phyloP scores from a whole-genome alignment of 2,329 filamentous ascomycete genomes.

The Coleophoma cylindrospora region DNA sequence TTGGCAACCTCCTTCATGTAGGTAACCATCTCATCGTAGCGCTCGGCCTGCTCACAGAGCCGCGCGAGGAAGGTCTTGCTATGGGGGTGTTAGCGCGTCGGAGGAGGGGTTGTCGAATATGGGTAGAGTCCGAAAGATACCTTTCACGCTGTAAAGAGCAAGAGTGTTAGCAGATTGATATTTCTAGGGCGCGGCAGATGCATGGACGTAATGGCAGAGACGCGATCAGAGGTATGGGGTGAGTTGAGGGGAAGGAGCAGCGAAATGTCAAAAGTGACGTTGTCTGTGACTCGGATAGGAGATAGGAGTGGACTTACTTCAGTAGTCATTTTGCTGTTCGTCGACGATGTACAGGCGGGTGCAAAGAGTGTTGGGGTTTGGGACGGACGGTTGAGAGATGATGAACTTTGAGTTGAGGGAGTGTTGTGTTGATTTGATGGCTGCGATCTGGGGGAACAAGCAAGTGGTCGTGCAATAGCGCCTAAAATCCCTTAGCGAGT shows the following conservation, averaged over 20 bases:
- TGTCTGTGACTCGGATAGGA: conserved; percentile 5
- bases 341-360: not conserved
- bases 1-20: conserved; percentile 99
- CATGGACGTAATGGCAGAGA: conserved; percentile 5
- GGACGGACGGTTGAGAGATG: not conserved
- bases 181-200: conserved; percentile 4
- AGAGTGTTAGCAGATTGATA: conserved; percentile 15
- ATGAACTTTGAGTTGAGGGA: not conserved
- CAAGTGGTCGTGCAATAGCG: too few relatives aligned
- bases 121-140: conserved; percentile 11
- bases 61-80: conserved; percentile 99
- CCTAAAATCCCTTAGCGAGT: too few relatives aligned
- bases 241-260: conserved; percentile 10
- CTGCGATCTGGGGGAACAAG: not conserved
- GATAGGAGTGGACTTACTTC: conserved; percentile 26
- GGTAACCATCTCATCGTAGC: conserved; percentile 99
- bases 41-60: conserved; percentile 99
- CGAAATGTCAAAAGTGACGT: conserved; percentile 5
- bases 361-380: not conserved
- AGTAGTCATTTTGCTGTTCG: conserved; percentile 23
- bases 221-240: conserved; percentile 10
- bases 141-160: conserved; percentile 25
- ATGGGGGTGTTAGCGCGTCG: conserved; percentile 23
- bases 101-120: conserved; percentile 1
- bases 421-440: not conserved